These are phyloP conservation scores for Hericium alpestre DNA, from an alignment of 768 basidiomycete species.

Conservation along the genomic window DNA sequence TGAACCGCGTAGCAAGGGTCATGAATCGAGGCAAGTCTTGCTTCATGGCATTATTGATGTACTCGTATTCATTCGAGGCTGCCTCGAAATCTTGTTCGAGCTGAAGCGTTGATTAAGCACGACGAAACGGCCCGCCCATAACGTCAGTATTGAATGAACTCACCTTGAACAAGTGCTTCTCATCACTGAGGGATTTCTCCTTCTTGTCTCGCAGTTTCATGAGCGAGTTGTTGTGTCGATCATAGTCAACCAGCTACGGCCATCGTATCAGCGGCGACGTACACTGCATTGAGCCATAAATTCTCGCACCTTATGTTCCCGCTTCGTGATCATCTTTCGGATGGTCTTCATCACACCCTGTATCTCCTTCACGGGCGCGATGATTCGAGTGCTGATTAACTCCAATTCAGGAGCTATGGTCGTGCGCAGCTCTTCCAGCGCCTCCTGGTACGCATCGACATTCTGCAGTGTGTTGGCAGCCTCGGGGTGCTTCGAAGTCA, in stretches of 20 bases:
- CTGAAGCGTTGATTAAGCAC: constrained; percentile 25
- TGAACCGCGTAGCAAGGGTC: constrained; percentile 75
- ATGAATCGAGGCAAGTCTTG: constrained; percentile 91
- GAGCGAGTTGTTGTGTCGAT: constrained; percentile 91
- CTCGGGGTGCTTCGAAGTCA: constrained; percentile 70
- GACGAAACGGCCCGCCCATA: too few relatives aligned
- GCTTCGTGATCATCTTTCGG: constrained; percentile 89
- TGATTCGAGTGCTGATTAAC: constrained; percentile 79
- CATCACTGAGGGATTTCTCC: constrained; percentile 90
- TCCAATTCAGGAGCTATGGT: constrained; percentile 85
- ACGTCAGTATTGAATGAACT: constrained; percentile 7
- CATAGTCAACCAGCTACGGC: constrained; percentile 75
- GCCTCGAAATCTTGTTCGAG: constrained; percentile 94
- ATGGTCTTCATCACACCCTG: constrained; percentile 79
- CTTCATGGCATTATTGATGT: constrained; percentile 84
- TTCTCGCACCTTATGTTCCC: constrained; percentile 79
- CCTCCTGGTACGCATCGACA: constrained; percentile 57
- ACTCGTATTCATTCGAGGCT: constrained; percentile 87
- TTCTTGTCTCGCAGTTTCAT: constrained; percentile 97
- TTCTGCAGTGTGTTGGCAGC: constrained; percentile 68
- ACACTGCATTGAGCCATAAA: not conserved
- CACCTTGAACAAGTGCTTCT: constrained; percentile 95
- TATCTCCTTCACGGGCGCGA: constrained; percentile 82
- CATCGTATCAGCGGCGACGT: not conserved
- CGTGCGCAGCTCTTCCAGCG: constrained; percentile 75